These are phyloP conservation scores for Chenopodium quinoa DNA, from an alignment of 148 eudicot species.

Conservation along the genomic window DNA sequence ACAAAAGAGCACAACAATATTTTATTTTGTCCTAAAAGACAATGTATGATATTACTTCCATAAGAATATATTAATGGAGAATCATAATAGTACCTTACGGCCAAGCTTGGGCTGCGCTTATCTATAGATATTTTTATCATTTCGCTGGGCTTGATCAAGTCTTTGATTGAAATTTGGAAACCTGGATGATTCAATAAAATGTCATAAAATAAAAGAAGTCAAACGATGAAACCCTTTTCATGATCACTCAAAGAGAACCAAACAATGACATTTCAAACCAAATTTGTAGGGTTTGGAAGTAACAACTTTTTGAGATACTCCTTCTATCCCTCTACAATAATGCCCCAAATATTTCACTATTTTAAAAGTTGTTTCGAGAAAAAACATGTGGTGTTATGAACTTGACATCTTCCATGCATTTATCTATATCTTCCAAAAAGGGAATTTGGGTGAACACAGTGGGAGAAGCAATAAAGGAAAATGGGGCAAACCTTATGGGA, in stretches of 20 bases:
- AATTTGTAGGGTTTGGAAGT: background rate
- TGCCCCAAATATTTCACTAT: too few species aligned
- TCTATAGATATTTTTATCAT: constrained; percentile 52
- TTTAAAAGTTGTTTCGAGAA: too few species aligned
- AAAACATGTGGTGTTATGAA: too few species aligned
- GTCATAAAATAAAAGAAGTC: background rate
- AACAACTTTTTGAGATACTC: background rate
- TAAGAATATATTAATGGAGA: background rate
- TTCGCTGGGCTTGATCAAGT: constrained; percentile 53
- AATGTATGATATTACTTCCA: background rate
- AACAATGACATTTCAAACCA: background rate
- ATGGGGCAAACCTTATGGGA: too few species aligned
- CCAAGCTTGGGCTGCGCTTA: constrained; percentile 49
- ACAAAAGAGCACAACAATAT: background rate
- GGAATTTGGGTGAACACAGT: too few species aligned
- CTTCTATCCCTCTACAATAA: too few species aligned
- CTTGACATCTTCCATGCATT: too few species aligned
- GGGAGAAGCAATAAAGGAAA: too few species aligned
- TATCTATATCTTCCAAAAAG: too few species aligned
- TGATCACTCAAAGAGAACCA: background rate
- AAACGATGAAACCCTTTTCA: background rate
- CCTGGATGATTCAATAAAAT: constrained; percentile 46
- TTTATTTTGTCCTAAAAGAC: background rate
- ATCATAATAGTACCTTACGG: constrained; percentile 56
- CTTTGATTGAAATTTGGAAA: constrained; percentile 46